Base-by-base conservation (phyloP, 2,329 filamentous ascomycete genomes). In the Alternaria atra region DNA sequence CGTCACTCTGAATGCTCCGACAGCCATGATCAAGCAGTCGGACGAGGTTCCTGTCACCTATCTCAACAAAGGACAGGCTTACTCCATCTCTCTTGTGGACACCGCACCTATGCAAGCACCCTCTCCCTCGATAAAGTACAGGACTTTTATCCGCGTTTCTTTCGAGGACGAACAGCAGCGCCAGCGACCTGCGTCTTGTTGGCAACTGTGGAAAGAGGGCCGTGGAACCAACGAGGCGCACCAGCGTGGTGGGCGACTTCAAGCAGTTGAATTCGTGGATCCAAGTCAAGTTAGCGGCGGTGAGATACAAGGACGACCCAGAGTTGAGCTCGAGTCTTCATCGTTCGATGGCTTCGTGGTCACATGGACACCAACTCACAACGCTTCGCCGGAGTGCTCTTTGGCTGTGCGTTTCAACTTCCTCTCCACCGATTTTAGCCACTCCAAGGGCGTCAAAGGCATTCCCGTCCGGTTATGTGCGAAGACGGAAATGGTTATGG, bases 21-120 rank as follows among this genome's bases (percentile, higher is more conserved):
- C 95, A 0, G 95, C 95, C 7, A 99, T 98, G 95, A 90, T 96
- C 73, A 96, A 91, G 77, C 89, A 93, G 63, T 81, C 89, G 1
- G 91, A 96, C 61, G 94, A 98, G 77, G 96, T 98, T 25, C 95
- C 95, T 0, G 88, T 98, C n/a, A 97, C 94, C 0, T 99, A 99
- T 76, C 86, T 99, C 17, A 99, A 99, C 82, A 98, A 98, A 80
- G 94, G 94, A 25, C 94, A 98, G 77, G 92, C 93, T 15, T 99
- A 99, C 77, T 91, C 92, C 0, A 83, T 99, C 17, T 91, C 91
- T 2, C 86, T 99, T 29, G 84, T 91, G 47, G 95, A 99, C 74
- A 95, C 91, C 0, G 83, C 84, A 6, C 87, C 90, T 2, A 83
- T 85, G 1, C 80, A 89, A 32, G 29, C 71, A 5, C 81, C 86